Evolutionary conservation across 2,329 filamentous ascomycete species (phyloP), one percentile per base, ranked within the genome.

Genomic region (Neonectria hederae): DNA sequence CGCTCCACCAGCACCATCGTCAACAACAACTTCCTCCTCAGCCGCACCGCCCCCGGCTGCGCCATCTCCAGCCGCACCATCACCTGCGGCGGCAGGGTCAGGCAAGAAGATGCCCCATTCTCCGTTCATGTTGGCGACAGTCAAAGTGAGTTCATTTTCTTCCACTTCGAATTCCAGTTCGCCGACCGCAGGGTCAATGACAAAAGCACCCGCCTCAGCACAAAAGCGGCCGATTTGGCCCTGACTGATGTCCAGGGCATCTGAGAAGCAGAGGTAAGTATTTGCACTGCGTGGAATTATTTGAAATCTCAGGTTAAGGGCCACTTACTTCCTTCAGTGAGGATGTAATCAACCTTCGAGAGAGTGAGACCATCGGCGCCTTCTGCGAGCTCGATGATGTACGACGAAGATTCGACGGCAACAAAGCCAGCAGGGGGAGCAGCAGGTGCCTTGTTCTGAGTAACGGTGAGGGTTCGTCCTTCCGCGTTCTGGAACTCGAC

Each of bases 111-210:
- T 46, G 22, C 60, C 76, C 62, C 73, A 79, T 62, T 79, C 76
- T 28, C 75, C 78, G 40, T 74, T 74, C 58, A 79, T 67, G 65
- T 76, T 71, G 30, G 58, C 59, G 19, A 79, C 77, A 3, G 65
- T 74, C 0, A 76, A 55, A 0, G 74, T 73, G 3, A 79, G 62
- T 70, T 82, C 80, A 49, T 80, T 80, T 66, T 82, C 79, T 2
- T 81, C 80, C 1, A 59, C 76, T 67, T 82, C 80, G 43, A 81
- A 82, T 65, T 81, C 79, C n/a, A 77, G 70, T 70, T 81, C 79
- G 48, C 48, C 48, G 30, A 51, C 48, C 1, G 48, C 48, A 8
- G 48, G 30, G 30, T 51, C 76, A 43, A 81, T 75, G 57, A 80
- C 71, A 54, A 81, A 81, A 14, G 70, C 72, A 54, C 77, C 74